Evolutionary conservation across 768 basidiomycete genomes (phyloP), one percentile per base, ranked within the genome.

Genomic region (Candolleomyces eurysporus): DNA sequence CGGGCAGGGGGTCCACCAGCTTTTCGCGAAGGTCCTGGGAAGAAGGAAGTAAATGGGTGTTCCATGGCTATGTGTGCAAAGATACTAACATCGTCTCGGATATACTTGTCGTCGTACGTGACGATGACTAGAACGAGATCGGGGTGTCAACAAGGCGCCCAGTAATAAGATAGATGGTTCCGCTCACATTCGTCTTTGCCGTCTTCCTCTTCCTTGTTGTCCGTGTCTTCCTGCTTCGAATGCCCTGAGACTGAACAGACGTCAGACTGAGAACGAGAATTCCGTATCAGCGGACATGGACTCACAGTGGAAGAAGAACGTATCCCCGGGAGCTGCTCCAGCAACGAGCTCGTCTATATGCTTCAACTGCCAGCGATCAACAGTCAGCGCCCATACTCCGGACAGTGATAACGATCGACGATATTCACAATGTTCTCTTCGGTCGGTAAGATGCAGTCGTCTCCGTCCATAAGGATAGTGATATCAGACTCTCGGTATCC

Each of bases 231-330:
- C 62, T 86, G 85, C 13, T 66, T 64, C 0, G 78, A 79, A 64
- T 86, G 84, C 0, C 85, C 85, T 0, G 84, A 79, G 64, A 82
- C 78, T 79, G 42, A 11, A 32, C 4, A 26, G 30, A 42, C 13
- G 58, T 51, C 16, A 19, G 13, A 21, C 31, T 6, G 31, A 21
- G 21, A 40, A 30, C 7, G 22, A 5, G 16, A 5, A 3, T 13
- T 16, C 26, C 13, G n/a, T 21, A 21, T 16, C 21, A 16, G 40
- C 42, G 42, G 9, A 46, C 22, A 36, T 21, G 9, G 46, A 68
- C 79, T 60, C 57, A 86, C 85, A 87, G 48, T 84, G 84, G 60
- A 87, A 85, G 62, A 86, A 82, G 64, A 84, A 82, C 2, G 69
- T 78, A 61, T 86, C 86, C 0, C 81, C 81, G 3, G 78, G 62